Evolutionary conservation across 2,329 filamentous ascomycete species (phyloP).

Genomic region (Bisporella sp.): DNA sequence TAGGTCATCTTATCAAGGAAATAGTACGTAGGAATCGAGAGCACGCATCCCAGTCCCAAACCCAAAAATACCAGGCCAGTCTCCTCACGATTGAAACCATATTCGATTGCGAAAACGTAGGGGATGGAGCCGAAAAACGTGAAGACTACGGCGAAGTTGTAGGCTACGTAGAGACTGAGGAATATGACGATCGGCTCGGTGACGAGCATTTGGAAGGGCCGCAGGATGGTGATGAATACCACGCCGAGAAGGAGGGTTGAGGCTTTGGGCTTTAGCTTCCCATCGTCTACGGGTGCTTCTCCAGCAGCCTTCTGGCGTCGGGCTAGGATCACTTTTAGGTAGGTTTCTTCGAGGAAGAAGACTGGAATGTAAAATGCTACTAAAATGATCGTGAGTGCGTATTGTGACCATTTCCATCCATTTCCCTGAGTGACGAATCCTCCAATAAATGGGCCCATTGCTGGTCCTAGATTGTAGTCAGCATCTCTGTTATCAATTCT

Average conservation of each 20-base stretch:
- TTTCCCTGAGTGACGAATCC: conserved; percentile 11
- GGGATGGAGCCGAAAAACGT: conserved; percentile 45
- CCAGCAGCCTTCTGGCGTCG: not conserved
- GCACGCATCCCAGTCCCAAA: conserved; percentile 7
- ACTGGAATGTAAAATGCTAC: conserved; percentile 3
- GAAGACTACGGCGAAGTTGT: conserved; percentile 44
- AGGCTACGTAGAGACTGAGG: conserved; percentile 41
- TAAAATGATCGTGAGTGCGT: conserved; percentile 6
- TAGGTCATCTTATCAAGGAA: not conserved
- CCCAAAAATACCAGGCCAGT: conserved; percentile 13
- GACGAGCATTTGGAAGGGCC: conserved; percentile 49
- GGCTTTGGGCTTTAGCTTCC: conserved; percentile 2
- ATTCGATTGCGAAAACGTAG: conserved; percentile 37
- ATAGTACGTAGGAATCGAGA: conserved; percentile 17
- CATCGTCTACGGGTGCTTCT: not conserved
- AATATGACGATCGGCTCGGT: conserved; percentile 58
- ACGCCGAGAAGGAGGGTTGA: conserved; percentile 4
- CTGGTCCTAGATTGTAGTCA: conserved; percentile 2
- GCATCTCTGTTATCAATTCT: no score
- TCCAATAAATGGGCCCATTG: conserved; percentile 14
- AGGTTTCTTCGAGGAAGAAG: conserved; percentile 12
- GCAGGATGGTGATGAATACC: conserved; percentile 11
- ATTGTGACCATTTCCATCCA: conserved; percentile 16
- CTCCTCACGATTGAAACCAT: conserved; percentile 32
- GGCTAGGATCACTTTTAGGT: conserved; percentile 11